Evolutionary conservation across 129 eudicot genomes (phyloP).

Genomic region (Saposhnikovia divaricata): DNA sequence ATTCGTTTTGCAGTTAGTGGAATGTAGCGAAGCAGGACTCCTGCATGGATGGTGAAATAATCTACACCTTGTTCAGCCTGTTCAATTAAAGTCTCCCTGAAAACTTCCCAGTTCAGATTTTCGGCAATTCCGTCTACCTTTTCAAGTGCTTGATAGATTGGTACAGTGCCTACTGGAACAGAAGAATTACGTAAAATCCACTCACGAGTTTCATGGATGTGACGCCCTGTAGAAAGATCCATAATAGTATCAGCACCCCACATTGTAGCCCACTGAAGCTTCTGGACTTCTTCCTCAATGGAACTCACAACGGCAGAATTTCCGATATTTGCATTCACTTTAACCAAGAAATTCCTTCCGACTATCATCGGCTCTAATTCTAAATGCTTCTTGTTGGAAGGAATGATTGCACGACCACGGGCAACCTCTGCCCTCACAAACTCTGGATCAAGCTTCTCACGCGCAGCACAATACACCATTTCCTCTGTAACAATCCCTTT

Average conservation of each 20-base stretch:
- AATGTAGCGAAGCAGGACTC: slow-evolving; percentile 81
- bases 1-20: slow-evolving; percentile 92
- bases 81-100: slow-evolving; percentile 88
- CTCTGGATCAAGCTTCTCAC: slow-evolving; percentile 92
- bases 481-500: slow-evolving; percentile 86
- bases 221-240: slow-evolving; percentile 98
- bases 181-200: slow-evolving; percentile 95
- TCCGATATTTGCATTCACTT: slow-evolving; percentile 91
- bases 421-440: slow-evolving; percentile 96
- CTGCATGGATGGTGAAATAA: slow-evolving; percentile 96
- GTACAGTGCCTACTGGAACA: slow-evolving; percentile 94
- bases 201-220: slow-evolving; percentile 98
- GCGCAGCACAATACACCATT: slow-evolving; percentile 91
- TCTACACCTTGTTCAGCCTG: slow-evolving; percentile 99
- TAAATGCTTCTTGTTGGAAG: slow-evolving; percentile 85
- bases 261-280: slow-evolving; percentile 99
- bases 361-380: slow-evolving; percentile 97
- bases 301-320: slow-evolving; percentile 96
- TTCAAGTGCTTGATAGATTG: slow-evolving; percentile 94
- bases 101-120: slow-evolving; percentile 87
- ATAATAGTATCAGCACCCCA: slow-evolving; percentile 99
- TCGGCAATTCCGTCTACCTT: slow-evolving; percentile 92
- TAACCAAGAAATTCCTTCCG: slow-evolving; percentile 92
- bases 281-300: slow-evolving; percentile 96
- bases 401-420: slow-evolving; percentile 98